Evolutionary conservation across 495 filamentous ascomycete species (phyloP).

Genomic region (Chaetomidium leptoderma): DNA sequence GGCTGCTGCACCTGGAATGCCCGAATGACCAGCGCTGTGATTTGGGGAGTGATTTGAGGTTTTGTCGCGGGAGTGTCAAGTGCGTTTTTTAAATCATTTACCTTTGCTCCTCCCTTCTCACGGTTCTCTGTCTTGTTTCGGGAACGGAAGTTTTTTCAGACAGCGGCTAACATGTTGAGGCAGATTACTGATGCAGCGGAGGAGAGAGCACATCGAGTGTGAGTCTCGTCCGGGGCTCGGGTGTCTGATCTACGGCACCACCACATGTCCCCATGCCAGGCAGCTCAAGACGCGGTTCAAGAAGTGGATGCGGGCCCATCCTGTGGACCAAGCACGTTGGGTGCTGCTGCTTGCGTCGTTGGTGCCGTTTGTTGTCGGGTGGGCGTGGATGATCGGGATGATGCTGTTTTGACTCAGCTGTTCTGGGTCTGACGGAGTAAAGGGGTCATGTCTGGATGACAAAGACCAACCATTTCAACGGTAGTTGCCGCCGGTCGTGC

Average conservation of each 20-base stretch:
- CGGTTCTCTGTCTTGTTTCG: too few relatives aligned
- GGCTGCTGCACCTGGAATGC: constrained; percentile 48
- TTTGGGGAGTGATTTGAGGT: constrained; percentile 48
- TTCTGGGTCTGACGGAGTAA: neutral
- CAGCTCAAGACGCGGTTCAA: constrained; percentile 31
- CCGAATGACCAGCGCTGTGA: constrained; percentile 48
- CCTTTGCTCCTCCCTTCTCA: neutral
- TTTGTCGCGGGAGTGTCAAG: constrained; percentile 51
- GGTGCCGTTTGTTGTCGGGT: constrained; percentile 8
- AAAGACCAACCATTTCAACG: too few relatives aligned
- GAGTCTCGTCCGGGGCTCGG: constrained; percentile 49
- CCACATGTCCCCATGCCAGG: constrained; percentile 36
- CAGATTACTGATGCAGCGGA: constrained; percentile 50
- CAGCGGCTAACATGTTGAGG: neutral
- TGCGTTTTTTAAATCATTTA: constrained; percentile 27
- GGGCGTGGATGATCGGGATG: constrained; percentile 13
- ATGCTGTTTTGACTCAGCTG: neutral
- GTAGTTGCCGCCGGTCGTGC: too few relatives aligned
- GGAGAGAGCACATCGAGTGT: constrained; percentile 52
- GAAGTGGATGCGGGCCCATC: constrained; percentile 33
- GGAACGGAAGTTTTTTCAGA: neutral
- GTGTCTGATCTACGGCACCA: constrained; percentile 50
- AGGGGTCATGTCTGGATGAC: neutral
- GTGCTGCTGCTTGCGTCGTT: constrained; percentile 21
- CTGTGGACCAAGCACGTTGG: neutral